Base-by-base conservation (phyloP, 768 basidiomycete genomes). In the Xerocomellus intermedius region DNA sequence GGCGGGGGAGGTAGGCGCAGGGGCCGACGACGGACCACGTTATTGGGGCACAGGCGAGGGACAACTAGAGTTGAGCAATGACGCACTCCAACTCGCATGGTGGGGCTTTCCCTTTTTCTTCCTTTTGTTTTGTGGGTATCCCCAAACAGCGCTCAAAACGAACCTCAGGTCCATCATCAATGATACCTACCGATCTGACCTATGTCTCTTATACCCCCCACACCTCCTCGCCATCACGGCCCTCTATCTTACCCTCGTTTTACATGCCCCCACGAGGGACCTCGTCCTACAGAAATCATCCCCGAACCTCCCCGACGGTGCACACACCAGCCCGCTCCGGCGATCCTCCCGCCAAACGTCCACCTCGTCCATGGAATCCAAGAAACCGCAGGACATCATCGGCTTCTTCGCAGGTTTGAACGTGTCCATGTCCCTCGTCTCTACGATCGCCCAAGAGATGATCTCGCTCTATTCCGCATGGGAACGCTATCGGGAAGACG, bases 131-230 rank as follows among this genome's bases (percentile, higher is more conserved):
- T 16, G 19, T 32, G 2, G 0, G 26, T 16, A 8, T 10, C 4
- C 19, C 10, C 14, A 10, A 19, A 54, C 50, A 22, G 36, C 28
- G 53, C 52, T 41, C 14, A 36, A 17, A 17, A 2, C 1, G 32
- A 28, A 14, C 16, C n/a, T 17, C 58, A 97, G 94, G 91, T 94
- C 94, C 68, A 85, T 98, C 67, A 84, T 99, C 66, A 99, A 98
- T 73, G 96, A 98, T 70, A 94, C 91, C 0, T 98, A 94, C 66
- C 85, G 95, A 50, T 94, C 92, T 5, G 91, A 95, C 52, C 77
- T 99, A 19, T 94, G 92, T 66, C 84, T 99, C n/a, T 73, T 97
- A 28, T 88, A 98, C 67, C 95, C 97, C 0, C 97, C 97, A 0
- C 94, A 98, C 68, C 77, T 98, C 52, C 91, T 98, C 60, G 94